Evolutionary conservation across 805 yeast genomes (phyloP).

Genomic region (Saturnispora sanitii): DNA sequence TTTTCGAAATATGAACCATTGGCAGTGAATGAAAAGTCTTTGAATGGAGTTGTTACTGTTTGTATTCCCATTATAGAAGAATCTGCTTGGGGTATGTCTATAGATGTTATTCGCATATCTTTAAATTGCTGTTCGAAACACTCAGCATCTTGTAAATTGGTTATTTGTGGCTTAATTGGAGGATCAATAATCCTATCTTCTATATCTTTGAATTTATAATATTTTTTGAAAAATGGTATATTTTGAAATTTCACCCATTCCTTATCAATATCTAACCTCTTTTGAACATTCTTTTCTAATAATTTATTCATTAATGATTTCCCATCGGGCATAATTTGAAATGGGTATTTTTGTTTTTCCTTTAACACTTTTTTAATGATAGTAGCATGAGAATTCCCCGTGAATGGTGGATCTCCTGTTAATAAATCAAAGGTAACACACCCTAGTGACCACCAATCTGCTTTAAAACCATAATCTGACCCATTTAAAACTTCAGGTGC

Average conservation of each 20-base stretch:
- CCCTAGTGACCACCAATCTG: conserved; percentile 89
- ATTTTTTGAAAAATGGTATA: conserved; percentile 58
- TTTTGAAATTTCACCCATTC: conserved; percentile 45
- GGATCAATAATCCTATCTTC: conserved; percentile 43
- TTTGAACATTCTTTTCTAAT: conserved; percentile 54
- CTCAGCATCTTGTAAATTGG: conserved; percentile 67
- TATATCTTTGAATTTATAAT: conserved; percentile 55
- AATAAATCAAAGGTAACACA: conserved; percentile 70
- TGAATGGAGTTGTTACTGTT: conserved; percentile 21
- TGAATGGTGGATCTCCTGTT: conserved; percentile 79
- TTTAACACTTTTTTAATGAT: conserved; percentile 63
- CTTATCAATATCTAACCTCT: conserved; percentile 48
- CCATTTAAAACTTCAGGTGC: conserved; percentile 83
- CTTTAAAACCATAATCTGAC: conserved; percentile 60
- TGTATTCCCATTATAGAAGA: background rate
- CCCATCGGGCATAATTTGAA: conserved; percentile 64
- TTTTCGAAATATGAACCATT: conserved; percentile 29
- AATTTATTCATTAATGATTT: conserved; percentile 60
- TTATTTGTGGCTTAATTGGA: conserved; percentile 67
- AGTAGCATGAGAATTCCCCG: conserved; percentile 65
- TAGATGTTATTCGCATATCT: conserved; percentile 32
- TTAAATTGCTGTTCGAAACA: conserved; percentile 74
- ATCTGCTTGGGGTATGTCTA: background rate
- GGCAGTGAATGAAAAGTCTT: conserved; percentile 39
- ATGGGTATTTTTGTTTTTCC: conserved; percentile 57